Percentiles rank a stretch among this genome's conserved stretches.
phyloP scores from a whole-genome alignment of 78 protist species.

The Cavenderia fasciculata region DNA sequence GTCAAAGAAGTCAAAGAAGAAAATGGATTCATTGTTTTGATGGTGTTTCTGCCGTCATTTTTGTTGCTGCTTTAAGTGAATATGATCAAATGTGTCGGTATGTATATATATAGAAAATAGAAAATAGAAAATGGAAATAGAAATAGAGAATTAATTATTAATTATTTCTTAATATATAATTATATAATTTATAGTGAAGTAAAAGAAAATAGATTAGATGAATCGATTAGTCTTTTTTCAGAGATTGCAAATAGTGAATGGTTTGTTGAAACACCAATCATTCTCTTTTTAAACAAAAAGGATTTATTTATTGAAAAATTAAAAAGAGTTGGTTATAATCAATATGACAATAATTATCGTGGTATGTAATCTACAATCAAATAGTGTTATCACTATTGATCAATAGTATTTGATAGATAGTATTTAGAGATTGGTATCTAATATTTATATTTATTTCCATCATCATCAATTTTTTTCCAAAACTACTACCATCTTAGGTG shows the following conservation, averaged over 20 bases:
- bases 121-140: not conserved
- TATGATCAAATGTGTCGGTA: constrained; percentile 79
- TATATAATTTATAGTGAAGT: constrained; percentile 27
- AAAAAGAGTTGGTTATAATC: constrained; percentile 17
- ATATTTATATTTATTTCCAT: not conserved
- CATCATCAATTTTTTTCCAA: not conserved
- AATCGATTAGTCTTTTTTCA: constrained; percentile 89
- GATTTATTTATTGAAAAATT: constrained; percentile 92
- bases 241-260: constrained; percentile 92
- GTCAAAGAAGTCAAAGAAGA: constrained; percentile 94
- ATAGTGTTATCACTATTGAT: no score
- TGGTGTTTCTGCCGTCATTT: constrained; percentile 91
- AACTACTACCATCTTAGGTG: constrained; percentile 35
- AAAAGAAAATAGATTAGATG: constrained; percentile 88
- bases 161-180: not conserved
- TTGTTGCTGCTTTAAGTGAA: constrained; percentile 87
- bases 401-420: no score
- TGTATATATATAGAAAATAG: not conserved
- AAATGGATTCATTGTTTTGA: constrained; percentile 98
- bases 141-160: not conserved
- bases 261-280: constrained; percentile 83
- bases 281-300: constrained; percentile 73
- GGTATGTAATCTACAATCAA: constrained; percentile 20
- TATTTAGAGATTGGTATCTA: no score
- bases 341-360: constrained; percentile 35